Base-by-base conservation (phyloP, 441 rosid genomes). In the Macaranga tanarius region DNA sequence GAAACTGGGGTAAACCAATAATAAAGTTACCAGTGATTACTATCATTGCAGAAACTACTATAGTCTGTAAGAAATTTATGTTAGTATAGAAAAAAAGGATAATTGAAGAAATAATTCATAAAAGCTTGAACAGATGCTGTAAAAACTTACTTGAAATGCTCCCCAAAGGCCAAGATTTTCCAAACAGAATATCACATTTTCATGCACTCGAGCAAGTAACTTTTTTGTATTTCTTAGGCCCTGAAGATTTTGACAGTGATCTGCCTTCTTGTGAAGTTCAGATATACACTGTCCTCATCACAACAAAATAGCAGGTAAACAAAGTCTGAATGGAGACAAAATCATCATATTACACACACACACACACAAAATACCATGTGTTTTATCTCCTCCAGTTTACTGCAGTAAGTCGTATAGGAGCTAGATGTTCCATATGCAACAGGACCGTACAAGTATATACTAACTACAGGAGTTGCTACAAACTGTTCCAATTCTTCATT, bases 131-230 rank as follows among this genome's bases (percentile, higher is more conserved):
- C 74, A 62, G 59, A 75, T 60, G 45, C 60, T 64, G 52, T 44
- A 79, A 75, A 62, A 74, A 71, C 84, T 76, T 79, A 95, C 99
- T 79, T 88, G 92, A 65, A 82, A 73, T 74, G 94, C 97, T 73
- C 99, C 99, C 83, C 86, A 88, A 64, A 93, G 79, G 77, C 99
- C 99, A 77, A 95, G 93, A 70, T 79, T 89, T 76, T 89, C 83
- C 82, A 87, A 83, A 76, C 88, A 87, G 76, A 83, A 85, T 55
- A 84, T 65, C 76, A 95, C 82, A 80, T 82, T 91, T 15, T 84
- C 96, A 84, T 93, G 97, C 81, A 88, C 76, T 84, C 86, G 85
- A 59, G 50, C 74, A 72, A 95, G 92, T 76, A 79, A 58, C 72
- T 60, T 88, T 84, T 81, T 91, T 73, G 86, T 86, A 75, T 67